Conservation (phyloP, 2,329 filamentous ascomycete species). For the Hypoxylon sp. region DNA sequence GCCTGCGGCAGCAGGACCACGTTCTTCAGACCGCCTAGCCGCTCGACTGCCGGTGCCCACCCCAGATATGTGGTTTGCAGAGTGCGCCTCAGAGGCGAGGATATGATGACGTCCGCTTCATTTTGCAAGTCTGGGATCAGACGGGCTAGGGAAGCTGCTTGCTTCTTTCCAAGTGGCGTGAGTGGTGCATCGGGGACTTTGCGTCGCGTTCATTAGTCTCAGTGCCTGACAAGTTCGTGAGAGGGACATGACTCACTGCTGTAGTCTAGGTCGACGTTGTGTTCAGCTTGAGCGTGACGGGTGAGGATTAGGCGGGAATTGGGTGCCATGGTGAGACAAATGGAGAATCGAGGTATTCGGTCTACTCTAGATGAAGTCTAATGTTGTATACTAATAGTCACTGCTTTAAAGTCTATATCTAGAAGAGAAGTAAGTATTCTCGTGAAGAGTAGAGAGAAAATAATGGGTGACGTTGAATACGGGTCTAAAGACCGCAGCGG, state of each 20-base stretch:
- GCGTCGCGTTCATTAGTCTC: background rate
- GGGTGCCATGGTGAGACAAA: conserved; percentile 45
- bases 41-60: conserved; percentile 47
- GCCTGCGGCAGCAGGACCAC: conserved; percentile 52
- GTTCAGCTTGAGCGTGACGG: conserved; percentile 51
- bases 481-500: conserved; percentile 25
- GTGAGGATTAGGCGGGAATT: conserved; percentile 50
- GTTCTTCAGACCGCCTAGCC: conserved; percentile 37
- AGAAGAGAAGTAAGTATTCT: background rate
- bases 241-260: conserved; percentile 43
- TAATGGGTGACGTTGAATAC: conserved; percentile 22
- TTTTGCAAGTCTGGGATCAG: conserved; percentile 42
- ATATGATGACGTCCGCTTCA: conserved; percentile 50
- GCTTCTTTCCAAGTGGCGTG: conserved; percentile 48
- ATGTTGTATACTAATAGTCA: background rate
- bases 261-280: conserved; percentile 50
- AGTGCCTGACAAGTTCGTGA: background rate
- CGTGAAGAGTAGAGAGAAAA: background rate
- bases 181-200: conserved; percentile 50
- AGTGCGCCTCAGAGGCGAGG: conserved; percentile 54
- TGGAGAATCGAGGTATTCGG: background rate
- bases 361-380: conserved; percentile 19
- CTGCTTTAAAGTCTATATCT: conserved; percentile 1
- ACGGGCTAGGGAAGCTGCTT: conserved; percentile 46
- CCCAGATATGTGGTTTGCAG: conserved; percentile 55